A percentile compares a stretch with the other conserved stretches of the same genome.
Evolutionary conservation across 2,329 filamentous ascomycete species (phyloP).

Genomic region (Byssothecium circinans): DNA sequence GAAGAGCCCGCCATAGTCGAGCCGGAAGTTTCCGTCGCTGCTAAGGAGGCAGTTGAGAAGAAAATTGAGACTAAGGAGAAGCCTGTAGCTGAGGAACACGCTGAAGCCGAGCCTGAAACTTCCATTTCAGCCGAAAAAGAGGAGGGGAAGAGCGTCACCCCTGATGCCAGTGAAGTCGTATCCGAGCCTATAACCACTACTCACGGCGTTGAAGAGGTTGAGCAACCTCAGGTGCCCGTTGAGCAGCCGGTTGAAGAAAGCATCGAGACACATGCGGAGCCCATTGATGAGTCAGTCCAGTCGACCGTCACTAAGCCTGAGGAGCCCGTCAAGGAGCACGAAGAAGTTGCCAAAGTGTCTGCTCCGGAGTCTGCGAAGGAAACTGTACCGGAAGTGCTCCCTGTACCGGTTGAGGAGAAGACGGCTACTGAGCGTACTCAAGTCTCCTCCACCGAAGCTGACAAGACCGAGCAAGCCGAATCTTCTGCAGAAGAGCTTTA

Average conservation of each 20-base stretch:
- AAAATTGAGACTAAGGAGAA: neutral
- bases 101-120: conserved; percentile 13
- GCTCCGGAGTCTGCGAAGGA: neutral
- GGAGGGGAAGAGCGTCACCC: neutral
- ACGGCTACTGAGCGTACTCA: no score
- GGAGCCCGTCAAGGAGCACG: conserved; percentile 1
- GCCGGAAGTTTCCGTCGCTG: neutral
- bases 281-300: no score
- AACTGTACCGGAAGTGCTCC: neutral
- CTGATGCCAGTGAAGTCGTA: neutral
- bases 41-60: neutral
- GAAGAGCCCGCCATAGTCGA: conserved; percentile 1
- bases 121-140: conserved; percentile 1
- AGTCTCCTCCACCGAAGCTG: neutral
- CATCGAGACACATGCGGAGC: no score
- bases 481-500: conserved; percentile 25
- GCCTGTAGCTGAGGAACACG: neutral
- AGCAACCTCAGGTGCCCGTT: no score
- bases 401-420: neutral
- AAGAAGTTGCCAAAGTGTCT: conserved; percentile 1
- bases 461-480: neutral
- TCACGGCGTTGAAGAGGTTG: neutral
- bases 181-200: neutral
- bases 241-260: no score
- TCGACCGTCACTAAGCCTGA: no score